phyloP scores from a whole-genome alignment of 805 yeast genomes.

The Saturnispora bothae region DNA sequence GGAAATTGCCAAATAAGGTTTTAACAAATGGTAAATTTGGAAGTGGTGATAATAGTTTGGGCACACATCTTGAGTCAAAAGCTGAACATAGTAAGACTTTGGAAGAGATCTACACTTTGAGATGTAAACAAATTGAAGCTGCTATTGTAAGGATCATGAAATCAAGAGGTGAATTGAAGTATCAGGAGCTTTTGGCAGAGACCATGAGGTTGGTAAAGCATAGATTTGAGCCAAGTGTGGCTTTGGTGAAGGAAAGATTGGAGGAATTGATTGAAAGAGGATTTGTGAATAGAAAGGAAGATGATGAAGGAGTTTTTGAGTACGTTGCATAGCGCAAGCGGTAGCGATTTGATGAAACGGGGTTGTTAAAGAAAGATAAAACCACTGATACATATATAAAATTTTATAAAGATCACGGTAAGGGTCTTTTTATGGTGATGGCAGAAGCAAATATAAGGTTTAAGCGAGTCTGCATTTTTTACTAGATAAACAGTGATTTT shows the following conservation, averaged over 20 bases:
- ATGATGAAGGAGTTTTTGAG: slow-evolving; percentile 50
- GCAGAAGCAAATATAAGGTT: too few relatives aligned
- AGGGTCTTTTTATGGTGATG: too few relatives aligned
- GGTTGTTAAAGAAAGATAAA: too few relatives aligned
- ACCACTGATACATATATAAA: too few relatives aligned
- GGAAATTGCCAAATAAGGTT: slow-evolving; percentile 5
- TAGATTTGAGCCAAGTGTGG: slow-evolving; percentile 61
- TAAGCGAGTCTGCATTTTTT: too few relatives aligned
- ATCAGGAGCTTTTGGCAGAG: slow-evolving; percentile 58
- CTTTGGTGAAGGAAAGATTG: slow-evolving; percentile 58
- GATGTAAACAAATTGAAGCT: slow-evolving; percentile 67
- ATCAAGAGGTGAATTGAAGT: slow-evolving; percentile 48
- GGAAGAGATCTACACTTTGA: slow-evolving; percentile 47
- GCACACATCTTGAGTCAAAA: slow-evolving; percentile 37
- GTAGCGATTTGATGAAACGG: too few relatives aligned
- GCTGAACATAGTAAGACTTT: slow-evolving; percentile 44
- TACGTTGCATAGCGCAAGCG: slow-evolving; percentile 62
- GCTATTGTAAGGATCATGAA: slow-evolving; percentile 86
- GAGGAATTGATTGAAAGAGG: slow-evolving; percentile 74
- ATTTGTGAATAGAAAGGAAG: slow-evolving; percentile 67
- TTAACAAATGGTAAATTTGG: neutral
- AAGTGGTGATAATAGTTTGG: neutral
- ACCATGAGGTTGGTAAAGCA: slow-evolving; percentile 33
- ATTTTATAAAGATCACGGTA: too few relatives aligned
- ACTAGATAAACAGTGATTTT: too few relatives aligned